Percentiles rank a stretch among this genome's conserved stretches.
phyloP scores from a whole-genome alignment of 2,329 filamentous ascomycete species.

The Lecanoromycetidae sp. region DNA sequence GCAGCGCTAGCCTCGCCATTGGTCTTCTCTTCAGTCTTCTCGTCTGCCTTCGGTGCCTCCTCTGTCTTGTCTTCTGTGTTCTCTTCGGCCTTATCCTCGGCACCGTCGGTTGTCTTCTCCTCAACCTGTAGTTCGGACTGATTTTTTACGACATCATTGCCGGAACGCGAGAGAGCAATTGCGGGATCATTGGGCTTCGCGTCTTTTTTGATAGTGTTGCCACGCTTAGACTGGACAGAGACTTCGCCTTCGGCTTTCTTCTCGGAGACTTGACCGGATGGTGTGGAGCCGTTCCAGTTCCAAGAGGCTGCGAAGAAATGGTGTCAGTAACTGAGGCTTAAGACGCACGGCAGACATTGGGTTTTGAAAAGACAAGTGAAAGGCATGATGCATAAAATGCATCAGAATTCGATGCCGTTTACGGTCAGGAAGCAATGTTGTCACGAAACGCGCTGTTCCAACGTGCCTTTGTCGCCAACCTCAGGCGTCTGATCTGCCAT shows the following conservation, averaged over 20 bases:
- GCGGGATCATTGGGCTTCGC: constrained; percentile 49
- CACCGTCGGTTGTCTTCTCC: constrained; percentile 25
- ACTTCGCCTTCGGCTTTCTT: constrained; percentile 47
- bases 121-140: constrained; percentile 49
- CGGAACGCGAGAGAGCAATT: constrained; percentile 45
- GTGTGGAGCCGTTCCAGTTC: constrained; percentile 47
- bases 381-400: background rate
- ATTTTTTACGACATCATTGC: constrained; percentile 54
- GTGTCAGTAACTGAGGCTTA: background rate
- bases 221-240: constrained; percentile 47
- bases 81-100: constrained; percentile 2
- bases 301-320: constrained; percentile 43
- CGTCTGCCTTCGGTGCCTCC: too few relatives aligned
- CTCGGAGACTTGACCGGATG: constrained; percentile 46
- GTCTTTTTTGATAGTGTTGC: constrained; percentile 54
- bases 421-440: background rate
- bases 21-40: background rate
- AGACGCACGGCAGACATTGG: background rate
- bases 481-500: constrained; percentile 31
- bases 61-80: background rate
- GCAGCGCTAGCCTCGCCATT: background rate
- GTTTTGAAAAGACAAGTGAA: background rate
- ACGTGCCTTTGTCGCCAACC: constrained; percentile 40
- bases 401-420: background rate
- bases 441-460: constrained; percentile 4